Conservation (phyloP, 2,329 filamentous ascomycete genomes). For the Venturia effusa region DNA sequence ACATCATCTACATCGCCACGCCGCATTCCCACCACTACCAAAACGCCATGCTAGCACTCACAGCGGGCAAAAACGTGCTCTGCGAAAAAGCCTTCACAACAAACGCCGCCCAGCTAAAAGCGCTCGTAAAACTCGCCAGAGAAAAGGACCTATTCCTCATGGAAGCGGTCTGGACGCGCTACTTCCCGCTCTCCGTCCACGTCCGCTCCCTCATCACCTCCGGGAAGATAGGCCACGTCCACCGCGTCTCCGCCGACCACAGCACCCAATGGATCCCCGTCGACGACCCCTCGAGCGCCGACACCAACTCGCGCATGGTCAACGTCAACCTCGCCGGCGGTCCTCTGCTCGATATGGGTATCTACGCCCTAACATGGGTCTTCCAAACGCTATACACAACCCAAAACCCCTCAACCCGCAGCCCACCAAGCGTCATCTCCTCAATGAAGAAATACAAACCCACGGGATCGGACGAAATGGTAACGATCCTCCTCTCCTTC, state of each 20-base stretch:
- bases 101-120: constrained; percentile 64
- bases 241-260: constrained; percentile 46
- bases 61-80: constrained; percentile 77
- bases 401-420: constrained; percentile 51
- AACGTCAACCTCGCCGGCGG: constrained; percentile 76
- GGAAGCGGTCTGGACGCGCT: constrained; percentile 75
- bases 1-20: constrained; percentile 82
- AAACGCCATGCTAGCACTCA: constrained; percentile 73
- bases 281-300: constrained; percentile 18
- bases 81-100: constrained; percentile 89
- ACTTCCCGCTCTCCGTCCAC: constrained; percentile 73
- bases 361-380: constrained; percentile 84
- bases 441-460: constrained; percentile 60
- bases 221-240: constrained; percentile 43
- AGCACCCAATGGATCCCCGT: constrained; percentile 30
- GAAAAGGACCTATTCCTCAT: constrained; percentile 48
- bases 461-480: constrained; percentile 69
- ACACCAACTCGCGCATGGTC: constrained; percentile 64
- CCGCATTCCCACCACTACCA: constrained; percentile 92
- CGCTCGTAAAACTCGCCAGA: constrained; percentile 59
- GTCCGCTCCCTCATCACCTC: constrained; percentile 54
- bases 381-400: constrained; percentile 77
- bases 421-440: constrained; percentile 56
- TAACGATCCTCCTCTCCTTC: constrained; percentile 69
- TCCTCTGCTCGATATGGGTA: constrained; percentile 69